phyloP scores from a whole-genome alignment of 768 basidiomycete genomes.

The Lactarius pseudohatsudake region DNA sequence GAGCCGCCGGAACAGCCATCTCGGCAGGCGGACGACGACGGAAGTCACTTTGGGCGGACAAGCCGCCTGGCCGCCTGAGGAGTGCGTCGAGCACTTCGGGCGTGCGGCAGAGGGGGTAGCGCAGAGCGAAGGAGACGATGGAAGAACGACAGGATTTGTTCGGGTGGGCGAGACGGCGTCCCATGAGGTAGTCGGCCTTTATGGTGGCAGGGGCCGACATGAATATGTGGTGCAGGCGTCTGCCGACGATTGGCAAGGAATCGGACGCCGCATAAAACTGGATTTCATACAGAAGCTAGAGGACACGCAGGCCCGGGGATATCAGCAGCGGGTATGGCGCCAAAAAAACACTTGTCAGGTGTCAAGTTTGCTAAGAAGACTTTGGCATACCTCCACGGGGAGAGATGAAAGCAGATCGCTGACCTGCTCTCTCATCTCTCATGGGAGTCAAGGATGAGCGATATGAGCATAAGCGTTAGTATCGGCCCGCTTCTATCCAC shows the following conservation, averaged over 20 bases:
- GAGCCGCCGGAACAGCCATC: conserved; percentile 50
- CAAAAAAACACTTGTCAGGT: not conserved
- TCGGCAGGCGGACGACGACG: conserved; percentile 48
- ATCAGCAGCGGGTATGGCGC: not conserved
- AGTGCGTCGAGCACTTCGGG: conserved; percentile 47
- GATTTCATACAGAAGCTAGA: conserved; percentile 75
- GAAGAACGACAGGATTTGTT: not conserved
- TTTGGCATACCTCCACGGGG: conserved; percentile 15
- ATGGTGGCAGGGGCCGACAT: conserved; percentile 54
- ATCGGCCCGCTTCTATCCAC: too few species aligned
- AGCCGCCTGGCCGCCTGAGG: conserved; percentile 34
- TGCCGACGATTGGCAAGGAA: conserved; percentile 58
- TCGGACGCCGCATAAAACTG: conserved; percentile 69
- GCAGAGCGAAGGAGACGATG: conserved; percentile 50
- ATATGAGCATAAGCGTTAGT: not conserved
- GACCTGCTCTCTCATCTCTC: not conserved
- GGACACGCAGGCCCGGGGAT: not conserved
- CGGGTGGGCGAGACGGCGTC: conserved; percentile 31
- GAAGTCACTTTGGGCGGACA: conserved; percentile 16
- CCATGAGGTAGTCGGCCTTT: conserved; percentile 65
- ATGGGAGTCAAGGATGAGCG: not conserved
- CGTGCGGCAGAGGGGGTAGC: conserved; percentile 50
- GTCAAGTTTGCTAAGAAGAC: not conserved
- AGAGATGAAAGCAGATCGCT: conserved; percentile 13
- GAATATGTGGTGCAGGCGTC: conserved; percentile 54